Base-by-base conservation (phyloP, 805 yeast genomes). In the Spathaspora sp. region DNA sequence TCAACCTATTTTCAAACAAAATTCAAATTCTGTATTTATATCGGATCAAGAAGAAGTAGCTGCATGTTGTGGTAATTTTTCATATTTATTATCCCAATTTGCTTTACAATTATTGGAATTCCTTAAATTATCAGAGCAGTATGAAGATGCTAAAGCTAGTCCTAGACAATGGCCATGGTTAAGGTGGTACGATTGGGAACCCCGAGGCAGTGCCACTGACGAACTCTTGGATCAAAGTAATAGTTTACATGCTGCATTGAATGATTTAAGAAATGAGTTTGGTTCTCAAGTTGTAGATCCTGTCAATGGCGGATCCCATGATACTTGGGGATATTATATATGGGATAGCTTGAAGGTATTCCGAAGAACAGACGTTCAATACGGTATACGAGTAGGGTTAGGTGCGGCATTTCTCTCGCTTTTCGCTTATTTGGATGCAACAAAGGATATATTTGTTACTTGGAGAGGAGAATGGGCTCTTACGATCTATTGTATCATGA, bases 401-500 rank as follows among this genome's bases (percentile, higher is more conserved):
- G 96, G 96, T 0, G 87, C 93, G 0, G 74, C 86, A 49, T 69
- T 79, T 5, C 68, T 89, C 28, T 83, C 91, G 0, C 57, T 80
- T 0, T 82, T 89, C 50, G 96, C 96, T 1, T 88, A 82, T 58
- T 60, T 80, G 26, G 83, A 85, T 2, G 61, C 63, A 11, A 81
- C 90, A 0, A 73, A 83, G 48, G 71, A 73, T 5, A 55, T 63
- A 1, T 89, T 88, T 59, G 76, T 70, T 46, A 76, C 73, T 42
- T 87, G 89, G 90, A 69, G 92, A 56, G 86, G 87, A 14, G 96
- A 89, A 63, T 89, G 96, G 96, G 84, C 90, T 0, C 67, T 89
- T 39, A 87, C 87, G n/a, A 84, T 91, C 0, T 89, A 82, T 58
- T 83, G 89, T 58, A 85, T 89, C 50, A 87, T 89, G 72, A 88